Evolutionary conservation across 495 filamentous ascomycete genomes (phyloP).

Genomic region (Beverwykella pulmonaria): DNA sequence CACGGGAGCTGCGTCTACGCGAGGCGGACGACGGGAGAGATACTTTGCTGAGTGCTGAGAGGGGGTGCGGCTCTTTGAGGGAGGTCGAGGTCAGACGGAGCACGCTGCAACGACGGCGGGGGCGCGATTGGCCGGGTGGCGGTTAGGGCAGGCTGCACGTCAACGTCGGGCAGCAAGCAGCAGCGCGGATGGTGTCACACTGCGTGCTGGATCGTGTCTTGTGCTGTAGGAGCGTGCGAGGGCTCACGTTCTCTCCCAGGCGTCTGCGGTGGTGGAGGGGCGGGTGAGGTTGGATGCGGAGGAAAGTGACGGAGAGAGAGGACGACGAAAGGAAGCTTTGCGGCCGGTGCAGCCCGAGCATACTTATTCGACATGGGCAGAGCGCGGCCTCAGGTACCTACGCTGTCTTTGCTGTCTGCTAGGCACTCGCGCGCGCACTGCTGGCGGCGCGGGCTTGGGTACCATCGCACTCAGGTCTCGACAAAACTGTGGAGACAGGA

Average conservation of each 20-base stretch:
- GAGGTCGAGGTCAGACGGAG: too few relatives aligned
- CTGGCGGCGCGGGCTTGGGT: too few relatives aligned
- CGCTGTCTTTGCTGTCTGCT: too few relatives aligned
- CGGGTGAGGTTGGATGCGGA: neutral
- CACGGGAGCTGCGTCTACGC: neutral
- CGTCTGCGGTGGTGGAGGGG: neutral
- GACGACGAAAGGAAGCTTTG: neutral
- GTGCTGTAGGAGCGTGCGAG: neutral
- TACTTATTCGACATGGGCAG: too few relatives aligned
- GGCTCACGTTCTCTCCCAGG: neutral
- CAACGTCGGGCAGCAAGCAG: slow-evolving; percentile 24
- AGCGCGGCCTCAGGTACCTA: too few relatives aligned
- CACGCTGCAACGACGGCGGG: neutral
- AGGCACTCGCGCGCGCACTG: too few relatives aligned
- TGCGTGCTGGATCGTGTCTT: too few relatives aligned
- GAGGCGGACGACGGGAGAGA: slow-evolving; percentile 29
- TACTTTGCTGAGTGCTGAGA: slow-evolving; percentile 16
- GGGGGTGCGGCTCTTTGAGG: slow-evolving; percentile 20
- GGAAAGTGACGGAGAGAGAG: neutral
- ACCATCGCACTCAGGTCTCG: too few relatives aligned
- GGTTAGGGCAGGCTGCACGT: slow-evolving; percentile 8
- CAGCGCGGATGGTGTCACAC: neutral
- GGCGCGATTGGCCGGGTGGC: slow-evolving; percentile 17
- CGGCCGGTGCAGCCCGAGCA: too few relatives aligned
- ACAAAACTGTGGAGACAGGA: too few relatives aligned